phyloP scores from a whole-genome alignment of 2,329 filamentous ascomycete genomes.

The Hyphodiscus sp. region DNA sequence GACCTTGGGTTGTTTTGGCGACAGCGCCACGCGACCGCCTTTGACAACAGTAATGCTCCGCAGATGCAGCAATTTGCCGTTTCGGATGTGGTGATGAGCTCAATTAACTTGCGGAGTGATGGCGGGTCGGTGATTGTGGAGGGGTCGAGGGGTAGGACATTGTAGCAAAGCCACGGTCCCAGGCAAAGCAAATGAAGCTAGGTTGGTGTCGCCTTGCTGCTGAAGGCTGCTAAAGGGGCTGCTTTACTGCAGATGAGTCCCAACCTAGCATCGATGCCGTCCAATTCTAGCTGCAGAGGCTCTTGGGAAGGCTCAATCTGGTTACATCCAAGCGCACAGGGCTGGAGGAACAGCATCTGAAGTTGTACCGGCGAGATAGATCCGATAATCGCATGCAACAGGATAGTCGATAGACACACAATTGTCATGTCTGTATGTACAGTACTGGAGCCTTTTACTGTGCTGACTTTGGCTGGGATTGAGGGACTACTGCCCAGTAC shows the following conservation, averaged over 20 bases:
- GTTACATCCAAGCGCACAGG: background rate
- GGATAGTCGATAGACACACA: too few species aligned
- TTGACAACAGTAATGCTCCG: background rate
- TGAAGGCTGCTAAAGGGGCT: background rate
- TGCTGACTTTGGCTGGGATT: too few species aligned
- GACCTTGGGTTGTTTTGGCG: background rate
- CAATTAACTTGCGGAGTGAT: background rate
- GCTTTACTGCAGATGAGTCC: background rate
- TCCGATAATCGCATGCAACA: background rate
- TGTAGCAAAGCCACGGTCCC: background rate
- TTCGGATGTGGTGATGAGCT: background rate
- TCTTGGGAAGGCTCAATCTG: background rate
- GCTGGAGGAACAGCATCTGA: background rate
- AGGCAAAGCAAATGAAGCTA: background rate
- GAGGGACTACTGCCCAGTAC: too few species aligned
- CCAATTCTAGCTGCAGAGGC: background rate
- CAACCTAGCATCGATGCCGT: background rate
- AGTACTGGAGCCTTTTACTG: too few species aligned
- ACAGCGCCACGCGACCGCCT: background rate
- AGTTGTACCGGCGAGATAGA: background rate
- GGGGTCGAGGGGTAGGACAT: background rate
- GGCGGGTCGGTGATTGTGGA: background rate
- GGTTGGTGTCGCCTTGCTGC: background rate
- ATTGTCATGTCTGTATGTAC: too few species aligned
- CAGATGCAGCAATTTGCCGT: constrained; percentile 19